These are phyloP conservation scores for Gnomoniopsis sp. DNA, from an alignment of 2,329 filamentous ascomycete genomes.

Conservation along the genomic window DNA sequence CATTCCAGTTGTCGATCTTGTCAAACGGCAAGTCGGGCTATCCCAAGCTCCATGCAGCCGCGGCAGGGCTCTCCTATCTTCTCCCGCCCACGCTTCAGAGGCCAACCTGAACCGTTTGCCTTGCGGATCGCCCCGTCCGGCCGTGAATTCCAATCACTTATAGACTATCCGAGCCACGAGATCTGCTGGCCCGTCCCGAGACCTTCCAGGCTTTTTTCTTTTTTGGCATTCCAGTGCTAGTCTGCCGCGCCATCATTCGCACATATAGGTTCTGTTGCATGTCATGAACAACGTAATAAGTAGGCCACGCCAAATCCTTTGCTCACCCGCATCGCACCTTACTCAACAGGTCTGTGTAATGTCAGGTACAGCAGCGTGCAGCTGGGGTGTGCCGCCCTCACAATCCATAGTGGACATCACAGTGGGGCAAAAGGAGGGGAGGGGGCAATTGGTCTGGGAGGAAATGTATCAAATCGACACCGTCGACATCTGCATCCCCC, in stretches of 20 bases:
- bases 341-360: not conserved
- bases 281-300: too few species aligned
- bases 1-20: not conserved
- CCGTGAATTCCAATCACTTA: not conserved
- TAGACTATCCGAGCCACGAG: not conserved
- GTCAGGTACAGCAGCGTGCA: constrained; percentile 13
- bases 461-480: constrained; percentile 4
- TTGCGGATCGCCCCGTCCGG: constrained; percentile 11
- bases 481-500: not conserved
- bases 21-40: not conserved
- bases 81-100: not conserved
- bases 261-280: too few species aligned
- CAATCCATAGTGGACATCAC: not conserved
- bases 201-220: not conserved
- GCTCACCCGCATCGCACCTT: too few species aligned
- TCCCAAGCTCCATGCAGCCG: constrained; percentile 5
- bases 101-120: not conserved
- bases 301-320: too few species aligned
- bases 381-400: not conserved
- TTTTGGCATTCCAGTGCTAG: not conserved
- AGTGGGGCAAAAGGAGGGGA: too few species aligned
- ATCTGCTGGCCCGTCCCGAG: not conserved
- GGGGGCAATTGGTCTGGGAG: constrained; percentile 4
- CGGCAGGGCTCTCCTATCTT: constrained; percentile 5
- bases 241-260: too few species aligned